These are phyloP conservation scores for Lepraria neglecta DNA, from an alignment of 495 filamentous ascomycete genomes.

Conservation along the genomic window DNA sequence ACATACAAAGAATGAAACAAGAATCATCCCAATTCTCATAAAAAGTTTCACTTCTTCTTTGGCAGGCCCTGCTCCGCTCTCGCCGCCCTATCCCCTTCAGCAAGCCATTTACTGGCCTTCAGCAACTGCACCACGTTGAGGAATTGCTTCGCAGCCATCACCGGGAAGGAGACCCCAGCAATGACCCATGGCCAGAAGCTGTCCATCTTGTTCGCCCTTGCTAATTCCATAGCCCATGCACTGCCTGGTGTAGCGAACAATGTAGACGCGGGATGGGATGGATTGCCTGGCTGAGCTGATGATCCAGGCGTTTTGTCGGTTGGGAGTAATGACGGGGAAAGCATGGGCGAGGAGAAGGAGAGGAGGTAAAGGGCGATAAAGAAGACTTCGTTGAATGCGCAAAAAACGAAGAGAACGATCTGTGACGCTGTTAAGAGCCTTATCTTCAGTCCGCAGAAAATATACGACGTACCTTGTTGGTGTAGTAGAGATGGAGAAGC, in stretches of 20 bases:
- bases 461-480: constrained; percentile 66
- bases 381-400: constrained; percentile 86
- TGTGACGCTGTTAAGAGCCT: constrained; percentile 32
- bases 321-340: constrained; percentile 74
- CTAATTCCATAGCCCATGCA: constrained; percentile 84
- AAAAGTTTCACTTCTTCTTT: constrained; percentile 27
- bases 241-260: constrained; percentile 81
- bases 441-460: neutral
- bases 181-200: constrained; percentile 80
- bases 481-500: constrained; percentile 91
- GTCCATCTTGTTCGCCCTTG: constrained; percentile 90
- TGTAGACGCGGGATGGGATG: constrained; percentile 57
- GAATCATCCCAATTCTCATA: neutral
- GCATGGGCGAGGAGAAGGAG: constrained; percentile 81
- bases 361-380: constrained; percentile 98
- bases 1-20: constrained; percentile 3
- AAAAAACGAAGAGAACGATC: constrained; percentile 88
- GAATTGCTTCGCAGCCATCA: constrained; percentile 87
- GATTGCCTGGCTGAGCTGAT: constrained; percentile 57
- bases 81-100: constrained; percentile 69
- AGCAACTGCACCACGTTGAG: constrained; percentile 92
- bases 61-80: constrained; percentile 48
- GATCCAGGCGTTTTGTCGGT: constrained; percentile 42
- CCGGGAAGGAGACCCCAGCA: constrained; percentile 68
- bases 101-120: constrained; percentile 87